Conservation (phyloP, 805 yeast species). For the Saturnispora serradocipensis region DNA sequence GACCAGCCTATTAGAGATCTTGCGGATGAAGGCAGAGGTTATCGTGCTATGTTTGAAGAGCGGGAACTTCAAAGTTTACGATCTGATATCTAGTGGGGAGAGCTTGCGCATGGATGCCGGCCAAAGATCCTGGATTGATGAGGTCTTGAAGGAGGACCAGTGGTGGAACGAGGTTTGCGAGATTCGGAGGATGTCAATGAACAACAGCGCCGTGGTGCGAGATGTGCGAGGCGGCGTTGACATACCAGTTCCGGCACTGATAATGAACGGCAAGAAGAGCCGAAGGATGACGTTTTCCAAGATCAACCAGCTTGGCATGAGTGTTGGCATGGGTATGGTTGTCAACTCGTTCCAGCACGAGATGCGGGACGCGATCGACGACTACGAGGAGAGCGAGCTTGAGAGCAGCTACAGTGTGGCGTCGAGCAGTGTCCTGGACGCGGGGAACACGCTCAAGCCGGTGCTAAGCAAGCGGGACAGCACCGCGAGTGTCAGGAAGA, state of each 20-base stretch:
- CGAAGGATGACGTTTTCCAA: conserved; percentile 5
- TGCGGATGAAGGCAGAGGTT: conserved; percentile 80
- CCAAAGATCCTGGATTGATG: conserved; percentile 38
- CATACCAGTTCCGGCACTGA: background rate
- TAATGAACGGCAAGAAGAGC: background rate
- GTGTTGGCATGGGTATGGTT: conserved; percentile 11
- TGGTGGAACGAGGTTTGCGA: conserved; percentile 59
- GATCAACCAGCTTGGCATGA: conserved; percentile 10
- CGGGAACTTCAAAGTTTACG: conserved; percentile 51
- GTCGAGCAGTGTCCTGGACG: background rate
- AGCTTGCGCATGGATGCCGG: conserved; percentile 26
- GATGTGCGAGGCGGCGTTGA: background rate
- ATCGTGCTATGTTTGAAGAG: conserved; percentile 59
- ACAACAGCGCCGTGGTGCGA: background rate
- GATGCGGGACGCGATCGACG: conserved; percentile 4
- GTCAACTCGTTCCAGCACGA: conserved; percentile 9
- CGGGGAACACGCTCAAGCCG: background rate
- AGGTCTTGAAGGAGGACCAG: conserved; percentile 47
- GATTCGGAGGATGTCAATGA: background rate
- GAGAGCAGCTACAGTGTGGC: conserved; percentile 4
- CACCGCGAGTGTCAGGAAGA: conserved; percentile 16
- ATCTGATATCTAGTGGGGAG: conserved; percentile 68
- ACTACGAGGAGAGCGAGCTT: background rate
- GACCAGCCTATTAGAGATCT: conserved; percentile 51
- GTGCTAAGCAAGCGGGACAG: background rate